phyloP scores from a whole-genome alignment of 768 basidiomycete species.

The Dictyophora rubrovolvata region DNA sequence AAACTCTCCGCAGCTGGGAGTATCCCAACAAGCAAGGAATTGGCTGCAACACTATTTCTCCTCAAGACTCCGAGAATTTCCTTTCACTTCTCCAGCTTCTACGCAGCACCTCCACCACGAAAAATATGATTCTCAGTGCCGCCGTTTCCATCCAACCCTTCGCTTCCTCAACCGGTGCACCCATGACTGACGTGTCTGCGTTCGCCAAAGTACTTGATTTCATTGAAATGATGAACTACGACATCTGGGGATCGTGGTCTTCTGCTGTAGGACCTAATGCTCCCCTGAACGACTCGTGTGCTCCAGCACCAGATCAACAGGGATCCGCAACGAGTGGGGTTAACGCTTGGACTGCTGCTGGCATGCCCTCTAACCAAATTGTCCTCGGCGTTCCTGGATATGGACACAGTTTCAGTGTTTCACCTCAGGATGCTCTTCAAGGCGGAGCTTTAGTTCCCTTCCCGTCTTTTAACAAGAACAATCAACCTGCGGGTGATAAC shows the following conservation, averaged over 20 bases:
- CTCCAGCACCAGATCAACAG: constrained; percentile 39
- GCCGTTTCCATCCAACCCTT: constrained; percentile 64
- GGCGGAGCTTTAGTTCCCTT: constrained; percentile 31
- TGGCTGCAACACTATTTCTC: constrained; percentile 54
- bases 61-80: constrained; percentile 52
- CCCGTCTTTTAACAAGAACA: constrained; percentile 38
- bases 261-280: constrained; percentile 68
- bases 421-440: constrained; percentile 27
- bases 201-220: constrained; percentile 68
- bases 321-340: constrained; percentile 76
- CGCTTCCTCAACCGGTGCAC: constrained; percentile 41
- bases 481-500: constrained; percentile 41
- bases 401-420: constrained; percentile 60
- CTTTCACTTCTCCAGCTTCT: constrained; percentile 23
- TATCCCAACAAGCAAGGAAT: constrained; percentile 65
- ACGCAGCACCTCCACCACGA: constrained; percentile 40
- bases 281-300: constrained; percentile 73
- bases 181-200: constrained; percentile 49
- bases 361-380: constrained; percentile 64
- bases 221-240: constrained; percentile 48
- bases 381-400: constrained; percentile 80
- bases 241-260: constrained; percentile 40
- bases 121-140: constrained; percentile 59
- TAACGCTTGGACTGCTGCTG: constrained; percentile 62
- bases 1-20: constrained; percentile 68